Evolutionary conservation across 306 rosid genomes (phyloP), one percentile per base, ranked within the genome.

Genomic region (Macrotyloma uniflorum): DNA sequence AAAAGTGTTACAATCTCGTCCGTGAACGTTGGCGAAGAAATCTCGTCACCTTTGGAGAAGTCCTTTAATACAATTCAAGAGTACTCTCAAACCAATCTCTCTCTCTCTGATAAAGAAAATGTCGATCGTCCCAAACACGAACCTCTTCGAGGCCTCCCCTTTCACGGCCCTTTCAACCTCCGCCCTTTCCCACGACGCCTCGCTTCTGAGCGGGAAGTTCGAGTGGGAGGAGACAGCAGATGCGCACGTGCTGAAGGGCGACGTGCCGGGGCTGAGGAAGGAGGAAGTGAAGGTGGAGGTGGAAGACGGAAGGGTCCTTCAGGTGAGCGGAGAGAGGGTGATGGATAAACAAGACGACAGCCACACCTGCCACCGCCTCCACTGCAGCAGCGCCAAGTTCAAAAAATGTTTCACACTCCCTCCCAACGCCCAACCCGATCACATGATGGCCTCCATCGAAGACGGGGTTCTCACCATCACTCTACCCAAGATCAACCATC

Each of bases 241-340:
- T 10, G 82, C 82, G 0, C 85, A 76, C 18, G 76, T 84, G 47
- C 67, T 84, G 18, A 63, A 40, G 58, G 79, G 79, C 3, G 75
- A 53, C 4, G 28, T 84, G 3, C 11, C 72, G 0, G 80, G 74
- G 36, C 18, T 80, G 32, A 84, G 23, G 8, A 71, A 42, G 4
- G 83, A 84, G 45, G 87, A 80, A 18, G 40, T 76, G 68, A 76
- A 76, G 54, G 54, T 84, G 5, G 80, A 84, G 16, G 59, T 84
- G 5, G 83, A 77, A 49, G 77, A 76, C 22, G 84, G 81, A 0
- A 69, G 76, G 20, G 72, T 76, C 1, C 85, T 84, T 80, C 87
- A 84, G 69, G 47, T 42, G 47, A 11, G 47, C 16, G 47, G 47
- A 12, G 16, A 11, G 47, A 42, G 15, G 47, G 1, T 3, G 47